These are phyloP conservation scores for Hebeloma cylindrosporum DNA, from an alignment of 768 basidiomycete genomes.

Conservation along the genomic window DNA sequence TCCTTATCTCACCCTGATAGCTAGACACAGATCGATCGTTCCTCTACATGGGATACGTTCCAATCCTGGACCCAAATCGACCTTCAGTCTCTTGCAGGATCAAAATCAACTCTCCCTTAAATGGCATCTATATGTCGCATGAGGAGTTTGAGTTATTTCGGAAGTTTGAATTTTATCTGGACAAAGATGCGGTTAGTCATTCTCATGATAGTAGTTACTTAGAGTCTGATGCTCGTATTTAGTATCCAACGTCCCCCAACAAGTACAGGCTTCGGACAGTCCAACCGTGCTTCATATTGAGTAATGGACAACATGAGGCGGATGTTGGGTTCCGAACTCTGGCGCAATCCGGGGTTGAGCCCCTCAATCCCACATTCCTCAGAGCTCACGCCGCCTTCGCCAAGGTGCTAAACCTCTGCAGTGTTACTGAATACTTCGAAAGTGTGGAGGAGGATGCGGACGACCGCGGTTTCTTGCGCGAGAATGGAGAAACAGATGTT, in stretches of 20 bases:
- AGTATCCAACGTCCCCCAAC: slow-evolving; percentile 16
- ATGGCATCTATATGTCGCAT: slow-evolving; percentile 18
- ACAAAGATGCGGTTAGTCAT: slow-evolving; percentile 5
- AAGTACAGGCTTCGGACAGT: slow-evolving; percentile 16
- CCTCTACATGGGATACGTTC: too few relatives aligned
- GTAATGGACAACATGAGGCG: neutral
- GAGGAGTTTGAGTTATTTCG: slow-evolving; percentile 6
- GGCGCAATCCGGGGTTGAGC: slow-evolving; percentile 5
- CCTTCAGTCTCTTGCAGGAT: slow-evolving; percentile 5
- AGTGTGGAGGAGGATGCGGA: too few relatives aligned
- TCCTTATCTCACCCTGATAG: neutral
- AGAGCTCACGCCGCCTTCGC: too few relatives aligned
- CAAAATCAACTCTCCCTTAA: slow-evolving; percentile 17
- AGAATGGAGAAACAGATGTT: too few relatives aligned
- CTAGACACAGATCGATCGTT: slow-evolving; percentile 9
- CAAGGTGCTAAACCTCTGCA: too few relatives aligned
- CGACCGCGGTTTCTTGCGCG: too few relatives aligned
- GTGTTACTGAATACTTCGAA: too few relatives aligned
- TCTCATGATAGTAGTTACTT: neutral
- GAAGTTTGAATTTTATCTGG: slow-evolving; percentile 14
- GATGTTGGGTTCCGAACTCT: slow-evolving; percentile 15
- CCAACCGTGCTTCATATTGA: neutral
- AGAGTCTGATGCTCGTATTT: slow-evolving; percentile 1
- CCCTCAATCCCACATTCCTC: too few relatives aligned
- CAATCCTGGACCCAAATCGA: slow-evolving; percentile 18